A percentile compares a stretch with the other conserved stretches of the same genome.
Conservation (phyloP, 2,329 filamentous ascomycete genomes). For the Amauroascus niger region DNA sequence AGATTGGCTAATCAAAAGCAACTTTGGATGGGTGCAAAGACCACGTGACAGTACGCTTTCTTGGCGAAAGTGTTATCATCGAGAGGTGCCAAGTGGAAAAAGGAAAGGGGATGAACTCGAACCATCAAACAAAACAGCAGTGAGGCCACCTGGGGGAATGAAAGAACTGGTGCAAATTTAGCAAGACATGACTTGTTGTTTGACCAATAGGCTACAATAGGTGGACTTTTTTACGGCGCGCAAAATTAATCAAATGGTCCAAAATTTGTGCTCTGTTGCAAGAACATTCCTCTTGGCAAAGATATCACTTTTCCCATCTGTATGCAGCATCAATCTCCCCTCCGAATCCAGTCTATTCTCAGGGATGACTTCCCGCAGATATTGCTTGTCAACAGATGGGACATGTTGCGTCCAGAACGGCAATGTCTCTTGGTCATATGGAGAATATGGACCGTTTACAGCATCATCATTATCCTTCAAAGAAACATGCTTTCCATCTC, state of each 20-base stretch:
- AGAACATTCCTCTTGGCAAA: constrained; percentile 14
- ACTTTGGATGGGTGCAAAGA: too few species aligned
- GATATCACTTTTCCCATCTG: constrained; percentile 9
- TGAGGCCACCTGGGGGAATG: too few species aligned
- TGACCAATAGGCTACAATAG: too few species aligned
- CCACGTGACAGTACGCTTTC: too few species aligned
- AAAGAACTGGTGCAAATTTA: too few species aligned
- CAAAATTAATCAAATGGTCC: constrained; percentile 9
- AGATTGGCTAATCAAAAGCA: too few species aligned
- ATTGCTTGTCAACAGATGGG: constrained; percentile 14
- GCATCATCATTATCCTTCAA: constrained; percentile 10
- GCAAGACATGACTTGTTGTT: too few species aligned
- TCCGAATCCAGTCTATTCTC: constrained; percentile 17
- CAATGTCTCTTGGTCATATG: constrained; percentile 11
- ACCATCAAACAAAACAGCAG: too few species aligned
- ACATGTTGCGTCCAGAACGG: constrained; percentile 19
- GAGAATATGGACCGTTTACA: constrained; percentile 11
- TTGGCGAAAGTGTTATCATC: too few species aligned
- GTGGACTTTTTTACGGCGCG: too few species aligned
- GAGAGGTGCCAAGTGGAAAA: too few species aligned
- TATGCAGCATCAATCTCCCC: constrained; percentile 21
- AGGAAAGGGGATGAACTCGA: too few species aligned
- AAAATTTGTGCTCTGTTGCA: constrained; percentile 12
- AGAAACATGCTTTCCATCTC: constrained; percentile 16
- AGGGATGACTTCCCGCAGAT: constrained; percentile 18